Evolutionary conservation across 2,329 filamentous ascomycete genomes (phyloP).

Genomic region (Pseudogymnoascus pannorum): DNA sequence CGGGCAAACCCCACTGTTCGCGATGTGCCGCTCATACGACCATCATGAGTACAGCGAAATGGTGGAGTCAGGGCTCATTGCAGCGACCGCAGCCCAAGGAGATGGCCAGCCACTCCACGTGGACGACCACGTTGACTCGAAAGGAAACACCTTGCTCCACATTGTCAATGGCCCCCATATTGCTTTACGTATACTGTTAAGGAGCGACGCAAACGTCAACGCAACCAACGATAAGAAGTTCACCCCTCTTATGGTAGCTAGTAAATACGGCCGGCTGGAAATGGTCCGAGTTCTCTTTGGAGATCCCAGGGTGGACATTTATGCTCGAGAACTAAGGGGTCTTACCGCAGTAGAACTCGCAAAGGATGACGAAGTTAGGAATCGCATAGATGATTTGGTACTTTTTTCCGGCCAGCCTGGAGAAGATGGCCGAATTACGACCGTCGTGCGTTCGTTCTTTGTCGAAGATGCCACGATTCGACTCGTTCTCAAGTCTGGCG

Average conservation of each 20-base stretch:
- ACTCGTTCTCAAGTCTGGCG: slow-evolving; percentile 88
- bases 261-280: slow-evolving; percentile 93
- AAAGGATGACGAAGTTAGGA: slow-evolving; percentile 95
- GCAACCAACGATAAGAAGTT: slow-evolving; percentile 92
- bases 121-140: slow-evolving; percentile 85
- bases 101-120: slow-evolving; percentile 78
- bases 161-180: slow-evolving; percentile 83
- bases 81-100: slow-evolving; percentile 65
- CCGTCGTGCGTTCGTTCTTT: slow-evolving; percentile 91
- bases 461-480: slow-evolving; percentile 93
- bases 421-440: slow-evolving; percentile 75
- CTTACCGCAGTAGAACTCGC: slow-evolving; percentile 92
- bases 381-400: slow-evolving; percentile 89
- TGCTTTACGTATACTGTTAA: slow-evolving; percentile 65
- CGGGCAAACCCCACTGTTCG: slow-evolving; percentile 95
- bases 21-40: slow-evolving; percentile 90
- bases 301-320: slow-evolving; percentile 79
- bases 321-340: slow-evolving; percentile 76
- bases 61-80: slow-evolving; percentile 73
- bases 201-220: slow-evolving; percentile 93
- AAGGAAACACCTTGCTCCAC: slow-evolving; percentile 92
- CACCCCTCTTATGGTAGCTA: slow-evolving; percentile 94
- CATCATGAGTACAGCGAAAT: slow-evolving; percentile 79
- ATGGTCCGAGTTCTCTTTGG: slow-evolving; percentile 83
- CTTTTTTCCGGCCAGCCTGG: slow-evolving; percentile 68